Percentiles rank a stretch among this genome's conserved stretches.
Conservation (phyloP, 352 stramenopile species). For the Plasmopara viticola region DNA sequence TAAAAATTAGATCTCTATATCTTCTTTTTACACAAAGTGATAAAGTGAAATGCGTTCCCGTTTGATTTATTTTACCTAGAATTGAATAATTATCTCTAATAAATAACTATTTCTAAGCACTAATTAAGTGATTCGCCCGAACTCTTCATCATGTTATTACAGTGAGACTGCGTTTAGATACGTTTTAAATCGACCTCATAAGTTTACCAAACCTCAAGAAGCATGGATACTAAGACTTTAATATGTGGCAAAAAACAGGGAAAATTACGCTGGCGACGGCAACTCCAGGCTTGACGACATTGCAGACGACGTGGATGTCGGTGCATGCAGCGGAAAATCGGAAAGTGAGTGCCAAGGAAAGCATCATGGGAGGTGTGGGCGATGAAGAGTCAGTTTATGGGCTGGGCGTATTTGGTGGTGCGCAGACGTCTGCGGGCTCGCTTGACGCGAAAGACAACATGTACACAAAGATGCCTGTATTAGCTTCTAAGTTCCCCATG, state of each 20-base stretch:
- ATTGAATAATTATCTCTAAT: too few species aligned
- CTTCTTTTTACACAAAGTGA: too few species aligned
- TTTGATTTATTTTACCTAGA: too few species aligned
- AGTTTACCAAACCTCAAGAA: too few species aligned
- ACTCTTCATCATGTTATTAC: too few species aligned
- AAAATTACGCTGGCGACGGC: slow-evolving; percentile 3
- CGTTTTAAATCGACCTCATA: too few species aligned
- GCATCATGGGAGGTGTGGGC: slow-evolving; percentile 2
- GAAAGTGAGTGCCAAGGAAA: slow-evolving; percentile 3
- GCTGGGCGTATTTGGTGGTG: not conserved
- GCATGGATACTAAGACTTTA: too few species aligned
- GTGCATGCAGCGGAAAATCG: not conserved
- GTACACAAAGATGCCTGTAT: slow-evolving; percentile 7
- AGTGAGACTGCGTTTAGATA: too few species aligned
- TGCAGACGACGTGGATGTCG: slow-evolving; percentile 8
- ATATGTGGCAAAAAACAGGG: not conserved
- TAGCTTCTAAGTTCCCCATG: not conserved
- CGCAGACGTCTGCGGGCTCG: not conserved
- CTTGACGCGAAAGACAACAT: not conserved
- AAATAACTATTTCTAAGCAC: too few species aligned
- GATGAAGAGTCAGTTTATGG: slow-evolving; percentile 6
- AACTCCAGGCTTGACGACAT: not conserved
- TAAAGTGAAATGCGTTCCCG: too few species aligned
- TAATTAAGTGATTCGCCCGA: too few species aligned
- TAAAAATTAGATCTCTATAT: too few species aligned